Evolutionary conservation across 495 filamentous ascomycete genomes (phyloP).

Genomic region (Aspergillus ellipticus): DNA sequence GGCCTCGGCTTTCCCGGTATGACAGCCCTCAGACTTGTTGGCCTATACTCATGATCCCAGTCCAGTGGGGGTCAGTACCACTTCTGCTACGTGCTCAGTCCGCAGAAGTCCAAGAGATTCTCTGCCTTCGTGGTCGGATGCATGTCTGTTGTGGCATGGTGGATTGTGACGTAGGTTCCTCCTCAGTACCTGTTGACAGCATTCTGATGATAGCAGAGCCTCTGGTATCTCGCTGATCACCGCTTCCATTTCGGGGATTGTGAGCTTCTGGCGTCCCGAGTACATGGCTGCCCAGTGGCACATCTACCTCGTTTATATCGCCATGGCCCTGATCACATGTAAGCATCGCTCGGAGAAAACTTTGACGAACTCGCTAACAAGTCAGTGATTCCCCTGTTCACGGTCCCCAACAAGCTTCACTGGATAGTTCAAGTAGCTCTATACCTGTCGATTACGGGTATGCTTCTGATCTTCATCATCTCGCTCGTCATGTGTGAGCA

Average conservation of each 20-base stretch:
- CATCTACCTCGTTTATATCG: not conserved
- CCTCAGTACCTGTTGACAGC: not conserved
- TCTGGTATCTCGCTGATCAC: not conserved
- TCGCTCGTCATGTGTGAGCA: not conserved
- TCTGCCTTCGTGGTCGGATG: not conserved
- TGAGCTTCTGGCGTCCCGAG: not conserved
- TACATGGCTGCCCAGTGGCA: not conserved
- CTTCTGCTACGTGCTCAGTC: not conserved
- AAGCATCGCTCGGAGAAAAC: not conserved
- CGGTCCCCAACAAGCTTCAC: not conserved
- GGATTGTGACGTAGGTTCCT: not conserved
- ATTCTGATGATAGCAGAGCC: not conserved
- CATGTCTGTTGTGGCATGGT: not conserved
- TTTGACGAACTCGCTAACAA: not conserved
- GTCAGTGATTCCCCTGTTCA: not conserved
- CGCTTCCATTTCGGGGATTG: not conserved
- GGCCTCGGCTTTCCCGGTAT: constrained; percentile 1
- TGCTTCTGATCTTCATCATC: not conserved
- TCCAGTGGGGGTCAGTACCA: constrained; percentile 1
- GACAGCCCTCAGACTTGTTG: not conserved
- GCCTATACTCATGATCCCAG: not conserved
- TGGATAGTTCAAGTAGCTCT: not conserved
- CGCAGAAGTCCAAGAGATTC: not conserved
- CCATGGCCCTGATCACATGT: not conserved
- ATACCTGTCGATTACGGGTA: not conserved